A percentile compares a stretch with the other conserved stretches of the same genome.
These are phyloP conservation scores for Stagonosporopsis rhizophila DNA, from an alignment of 2,329 filamentous ascomycete species.

Conservation along the genomic window DNA sequence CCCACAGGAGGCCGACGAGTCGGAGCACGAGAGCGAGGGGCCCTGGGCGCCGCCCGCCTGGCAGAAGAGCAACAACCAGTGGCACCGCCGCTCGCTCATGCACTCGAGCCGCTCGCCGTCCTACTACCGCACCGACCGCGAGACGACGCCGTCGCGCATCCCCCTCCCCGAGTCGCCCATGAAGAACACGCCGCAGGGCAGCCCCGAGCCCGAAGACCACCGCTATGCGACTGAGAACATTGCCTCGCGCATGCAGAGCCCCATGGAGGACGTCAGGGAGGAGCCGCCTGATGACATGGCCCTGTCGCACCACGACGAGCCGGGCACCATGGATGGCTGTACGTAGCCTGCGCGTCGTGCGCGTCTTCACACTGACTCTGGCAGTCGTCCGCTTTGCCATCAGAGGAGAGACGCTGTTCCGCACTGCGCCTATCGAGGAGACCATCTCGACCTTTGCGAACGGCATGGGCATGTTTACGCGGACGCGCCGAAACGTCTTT, in stretches of 20 bases:
- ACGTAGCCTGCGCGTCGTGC: constrained; percentile 29
- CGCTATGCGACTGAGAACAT: constrained; percentile 43
- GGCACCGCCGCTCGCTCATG: constrained; percentile 58
- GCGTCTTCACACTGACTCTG: constrained; percentile 30
- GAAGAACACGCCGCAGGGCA: constrained; percentile 62
- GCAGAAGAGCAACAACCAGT: constrained; percentile 64
- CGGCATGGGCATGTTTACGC: constrained; percentile 67
- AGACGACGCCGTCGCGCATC: constrained; percentile 63
- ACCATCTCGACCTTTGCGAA: constrained; percentile 69
- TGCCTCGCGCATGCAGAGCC: constrained; percentile 46
- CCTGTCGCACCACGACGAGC: constrained; percentile 39
- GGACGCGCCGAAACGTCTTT: constrained; percentile 73
- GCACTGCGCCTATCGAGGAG: constrained; percentile 82
- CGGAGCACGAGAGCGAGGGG: constrained; percentile 54
- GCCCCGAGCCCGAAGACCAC: constrained; percentile 54
- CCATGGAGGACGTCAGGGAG: constrained; percentile 33
- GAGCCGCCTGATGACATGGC: constrained; percentile 33
- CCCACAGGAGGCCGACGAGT: constrained; percentile 52
- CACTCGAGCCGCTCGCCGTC: constrained; percentile 65
- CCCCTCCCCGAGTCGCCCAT: constrained; percentile 67
- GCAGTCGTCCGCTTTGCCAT: constrained; percentile 87
- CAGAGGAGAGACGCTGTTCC: constrained; percentile 85
- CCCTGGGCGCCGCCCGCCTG: constrained; percentile 73
- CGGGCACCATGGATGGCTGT: constrained; percentile 44
- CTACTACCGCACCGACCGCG: constrained; percentile 62